These are phyloP conservation scores for Talaromyces sp. DNA, from an alignment of 2,329 filamentous ascomycete genomes.

Conservation along the genomic window DNA sequence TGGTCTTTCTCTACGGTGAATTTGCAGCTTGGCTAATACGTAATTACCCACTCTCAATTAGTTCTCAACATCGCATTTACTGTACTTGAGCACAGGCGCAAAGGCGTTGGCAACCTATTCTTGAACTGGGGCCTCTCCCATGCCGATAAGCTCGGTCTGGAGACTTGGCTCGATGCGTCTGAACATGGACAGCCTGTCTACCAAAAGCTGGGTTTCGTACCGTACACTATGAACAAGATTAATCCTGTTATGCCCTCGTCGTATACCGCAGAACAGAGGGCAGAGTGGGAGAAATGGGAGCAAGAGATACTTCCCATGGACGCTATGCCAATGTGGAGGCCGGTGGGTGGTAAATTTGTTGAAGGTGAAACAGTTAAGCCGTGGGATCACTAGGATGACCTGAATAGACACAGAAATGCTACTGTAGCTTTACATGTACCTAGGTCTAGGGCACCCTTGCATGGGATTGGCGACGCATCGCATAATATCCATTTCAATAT, in stretches of 20 bases:
- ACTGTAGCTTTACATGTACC: neutral
- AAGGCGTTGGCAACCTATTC: slow-evolving; percentile 1
- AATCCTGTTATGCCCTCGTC: neutral
- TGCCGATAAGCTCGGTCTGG: slow-evolving; percentile 1
- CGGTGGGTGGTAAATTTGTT: slow-evolving; percentile 1
- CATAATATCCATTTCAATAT: too few relatives aligned
- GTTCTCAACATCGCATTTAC: slow-evolving; percentile 10
- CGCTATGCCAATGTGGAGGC: slow-evolving; percentile 2
- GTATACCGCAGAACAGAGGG: slow-evolving; percentile 1
- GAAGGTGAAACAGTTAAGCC: slow-evolving; percentile 7
- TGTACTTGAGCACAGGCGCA: neutral
- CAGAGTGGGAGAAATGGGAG: neutral
- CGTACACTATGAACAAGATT: slow-evolving; percentile 3
- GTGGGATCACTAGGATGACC: neutral
- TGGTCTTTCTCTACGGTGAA: too few relatives aligned
- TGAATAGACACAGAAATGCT: neutral
- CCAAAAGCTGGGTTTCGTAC: neutral
- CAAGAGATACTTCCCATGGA: slow-evolving; percentile 5
- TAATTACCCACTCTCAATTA: too few relatives aligned
- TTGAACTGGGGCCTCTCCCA: slow-evolving; percentile 6
- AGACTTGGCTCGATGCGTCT: slow-evolving; percentile 5
- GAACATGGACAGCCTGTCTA: neutral
- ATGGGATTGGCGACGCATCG: too few relatives aligned
- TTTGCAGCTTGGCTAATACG: neutral
- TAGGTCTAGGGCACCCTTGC: too few relatives aligned